These are phyloP conservation scores for Neolecta irregularis DNA, from an alignment of 1,139 yeast species.

Conservation along the genomic window DNA sequence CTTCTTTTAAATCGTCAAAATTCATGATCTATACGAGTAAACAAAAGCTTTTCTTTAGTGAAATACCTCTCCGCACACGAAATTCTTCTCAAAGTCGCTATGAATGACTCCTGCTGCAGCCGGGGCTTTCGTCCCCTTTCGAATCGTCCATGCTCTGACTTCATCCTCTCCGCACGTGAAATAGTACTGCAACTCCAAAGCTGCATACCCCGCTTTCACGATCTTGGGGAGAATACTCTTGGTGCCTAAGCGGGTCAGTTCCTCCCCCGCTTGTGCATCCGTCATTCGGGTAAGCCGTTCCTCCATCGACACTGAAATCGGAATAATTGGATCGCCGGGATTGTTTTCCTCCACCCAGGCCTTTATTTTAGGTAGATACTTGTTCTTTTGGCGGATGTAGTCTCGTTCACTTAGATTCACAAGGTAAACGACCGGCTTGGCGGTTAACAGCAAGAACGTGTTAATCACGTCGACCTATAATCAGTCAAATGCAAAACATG, in stretches of 20 bases:
- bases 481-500: neutral
- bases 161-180: slow-evolving; percentile 86
- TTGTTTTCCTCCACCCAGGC: slow-evolving; percentile 93
- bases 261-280: slow-evolving; percentile 85
- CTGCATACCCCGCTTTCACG: slow-evolving; percentile 43
- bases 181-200: slow-evolving; percentile 61
- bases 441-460: slow-evolving; percentile 66
- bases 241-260: slow-evolving; percentile 75
- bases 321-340: slow-evolving; percentile 89
- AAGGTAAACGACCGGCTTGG: slow-evolving; percentile 90
- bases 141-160: slow-evolving; percentile 83
- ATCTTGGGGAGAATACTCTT: slow-evolving; percentile 79
- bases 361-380: slow-evolving; percentile 76
- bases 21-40: slow-evolving; percentile 78
- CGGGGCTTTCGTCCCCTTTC: slow-evolving; percentile 66
- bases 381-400: slow-evolving; percentile 93
- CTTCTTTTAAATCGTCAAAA: slow-evolving; percentile 67
- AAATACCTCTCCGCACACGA: slow-evolving; percentile 29
- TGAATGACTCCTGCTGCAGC: slow-evolving; percentile 92
- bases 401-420: slow-evolving; percentile 89
- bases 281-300: slow-evolving; percentile 83
- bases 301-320: slow-evolving; percentile 84
- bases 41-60: slow-evolving; percentile 39
- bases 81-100: slow-evolving; percentile 35
- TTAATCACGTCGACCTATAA: slow-evolving; percentile 53